phyloP scores from a whole-genome alignment of 2,329 filamentous ascomycete species.

The Cryphonectria parasitica region DNA sequence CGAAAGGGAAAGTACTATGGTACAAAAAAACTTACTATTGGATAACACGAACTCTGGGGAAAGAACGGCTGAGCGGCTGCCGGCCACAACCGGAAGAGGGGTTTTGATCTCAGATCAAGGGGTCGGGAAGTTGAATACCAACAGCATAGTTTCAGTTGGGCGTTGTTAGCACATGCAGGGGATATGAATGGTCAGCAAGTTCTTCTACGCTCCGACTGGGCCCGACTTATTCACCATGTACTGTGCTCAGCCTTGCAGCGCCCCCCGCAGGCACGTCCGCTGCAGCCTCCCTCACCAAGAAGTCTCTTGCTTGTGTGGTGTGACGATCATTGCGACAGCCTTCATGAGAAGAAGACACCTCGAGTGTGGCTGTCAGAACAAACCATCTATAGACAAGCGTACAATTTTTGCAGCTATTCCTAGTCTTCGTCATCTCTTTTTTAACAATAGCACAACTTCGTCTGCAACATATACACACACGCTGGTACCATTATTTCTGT shows the following conservation, averaged over 20 bases:
- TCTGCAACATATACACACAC: no score
- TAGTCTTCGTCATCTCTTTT: no score
- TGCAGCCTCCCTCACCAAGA: not conserved
- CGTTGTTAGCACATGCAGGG: not conserved
- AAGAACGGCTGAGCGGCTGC: not conserved
- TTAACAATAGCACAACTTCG: no score
- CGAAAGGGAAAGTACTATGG: no score
- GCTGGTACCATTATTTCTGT: no score
- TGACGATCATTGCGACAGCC: not conserved
- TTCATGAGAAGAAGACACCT: not conserved
- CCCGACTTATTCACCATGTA: constrained; percentile 14
- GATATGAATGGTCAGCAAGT: constrained; percentile 8
- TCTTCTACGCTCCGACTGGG: constrained; percentile 23
- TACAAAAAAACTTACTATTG: not conserved
- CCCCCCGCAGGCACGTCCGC: no score
- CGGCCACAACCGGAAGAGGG: not conserved
- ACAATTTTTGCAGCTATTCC: no score
- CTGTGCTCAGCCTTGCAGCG: constrained; percentile 5
- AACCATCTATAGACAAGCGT: no score
- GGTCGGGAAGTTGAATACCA: constrained; percentile 10
- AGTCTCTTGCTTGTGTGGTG: not conserved
- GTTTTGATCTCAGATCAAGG: no score
- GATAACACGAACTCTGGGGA: not conserved
- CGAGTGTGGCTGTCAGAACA: no score
- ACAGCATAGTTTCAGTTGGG: not conserved